Evolutionary conservation across 73 alveolate genomes (phyloP).

Genomic region (Effrenium voratum): DNA sequence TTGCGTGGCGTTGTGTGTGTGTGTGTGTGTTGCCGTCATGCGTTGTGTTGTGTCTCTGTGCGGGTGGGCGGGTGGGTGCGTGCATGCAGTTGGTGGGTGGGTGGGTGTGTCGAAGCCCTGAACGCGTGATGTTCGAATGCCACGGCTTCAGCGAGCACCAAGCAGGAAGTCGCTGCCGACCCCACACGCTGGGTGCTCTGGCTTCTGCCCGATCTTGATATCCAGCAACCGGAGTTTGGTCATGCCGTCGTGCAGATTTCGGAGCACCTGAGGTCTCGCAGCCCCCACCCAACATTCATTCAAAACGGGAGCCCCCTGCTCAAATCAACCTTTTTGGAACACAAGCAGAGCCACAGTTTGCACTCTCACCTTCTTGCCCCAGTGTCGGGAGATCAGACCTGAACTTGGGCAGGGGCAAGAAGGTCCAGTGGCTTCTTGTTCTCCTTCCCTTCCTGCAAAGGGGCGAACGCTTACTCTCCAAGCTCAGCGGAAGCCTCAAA

Average conservation of each 20-base stretch:
- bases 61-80: no score
- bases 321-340: background rate
- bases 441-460: constrained; percentile 72
- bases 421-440: constrained; percentile 53
- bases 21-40: no score
- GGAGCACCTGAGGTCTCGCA: constrained; percentile 21
- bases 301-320: background rate
- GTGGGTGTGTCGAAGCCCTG: no score
- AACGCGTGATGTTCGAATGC: background rate
- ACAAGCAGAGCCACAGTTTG: no score
- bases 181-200: background rate
- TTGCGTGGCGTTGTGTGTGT: no score
- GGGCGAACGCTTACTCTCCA: background rate
- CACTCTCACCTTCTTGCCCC: no score
- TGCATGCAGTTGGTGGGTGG: no score
- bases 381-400: no score
- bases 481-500: background rate
- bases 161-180: background rate
- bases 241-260: constrained; percentile 66
- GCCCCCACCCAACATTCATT: background rate
- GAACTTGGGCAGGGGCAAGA: background rate
- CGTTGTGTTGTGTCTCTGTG: no score
- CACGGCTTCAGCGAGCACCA: background rate
- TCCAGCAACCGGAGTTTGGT: constrained; percentile 75
- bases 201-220: constrained; percentile 88